Percentiles rank a stretch among this genome's conserved stretches.
Evolutionary conservation across 2,329 filamentous ascomycete species (phyloP).

Genomic region (Aspergillus niger): DNA sequence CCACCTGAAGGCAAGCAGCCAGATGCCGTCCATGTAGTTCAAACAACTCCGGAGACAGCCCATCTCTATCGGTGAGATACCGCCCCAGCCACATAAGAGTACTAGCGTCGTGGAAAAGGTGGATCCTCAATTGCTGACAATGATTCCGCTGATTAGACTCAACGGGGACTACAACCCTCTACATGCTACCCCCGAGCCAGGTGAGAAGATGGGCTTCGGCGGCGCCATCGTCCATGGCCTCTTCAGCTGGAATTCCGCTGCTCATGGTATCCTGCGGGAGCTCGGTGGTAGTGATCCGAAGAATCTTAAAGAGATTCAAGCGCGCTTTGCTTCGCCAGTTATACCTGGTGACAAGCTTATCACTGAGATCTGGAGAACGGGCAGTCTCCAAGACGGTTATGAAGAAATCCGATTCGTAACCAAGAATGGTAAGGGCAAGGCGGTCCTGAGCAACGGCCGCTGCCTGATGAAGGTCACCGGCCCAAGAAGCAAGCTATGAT

Average conservation of each 20-base stretch:
- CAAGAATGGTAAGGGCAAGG: conserved; percentile 76
- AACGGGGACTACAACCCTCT: conserved; percentile 96
- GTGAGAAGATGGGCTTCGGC: conserved; percentile 86
- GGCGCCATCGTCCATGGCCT: conserved; percentile 87
- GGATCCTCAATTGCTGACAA: not conserved
- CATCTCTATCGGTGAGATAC: conserved; percentile 65
- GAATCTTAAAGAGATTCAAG: conserved; percentile 86
- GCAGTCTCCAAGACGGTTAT: conserved; percentile 62
- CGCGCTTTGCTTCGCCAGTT: conserved; percentile 82
- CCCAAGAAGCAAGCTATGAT: conserved; percentile 65
- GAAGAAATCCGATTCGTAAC: conserved; percentile 84
- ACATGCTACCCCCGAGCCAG: conserved; percentile 82
- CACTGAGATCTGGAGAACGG: conserved; percentile 78
- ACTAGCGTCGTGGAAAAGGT: not conserved
- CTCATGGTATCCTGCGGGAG: conserved; percentile 70
- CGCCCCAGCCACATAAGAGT: not conserved
- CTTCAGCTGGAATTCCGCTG: conserved; percentile 80
- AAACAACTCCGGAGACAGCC: conserved; percentile 71
- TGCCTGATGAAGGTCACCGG: conserved; percentile 70
- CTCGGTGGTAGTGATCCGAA: conserved; percentile 75
- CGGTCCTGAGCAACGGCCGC: conserved; percentile 83
- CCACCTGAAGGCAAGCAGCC: conserved; percentile 71
- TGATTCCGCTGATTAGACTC: conserved; percentile 54
- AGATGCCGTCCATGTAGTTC: conserved; percentile 69
- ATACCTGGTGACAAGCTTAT: conserved; percentile 80